Evolutionary conservation across 192 early-diverging fungal species (phyloP), one percentile per base, ranked within the genome.

Genomic region (Entomortierella beljakovae): DNA sequence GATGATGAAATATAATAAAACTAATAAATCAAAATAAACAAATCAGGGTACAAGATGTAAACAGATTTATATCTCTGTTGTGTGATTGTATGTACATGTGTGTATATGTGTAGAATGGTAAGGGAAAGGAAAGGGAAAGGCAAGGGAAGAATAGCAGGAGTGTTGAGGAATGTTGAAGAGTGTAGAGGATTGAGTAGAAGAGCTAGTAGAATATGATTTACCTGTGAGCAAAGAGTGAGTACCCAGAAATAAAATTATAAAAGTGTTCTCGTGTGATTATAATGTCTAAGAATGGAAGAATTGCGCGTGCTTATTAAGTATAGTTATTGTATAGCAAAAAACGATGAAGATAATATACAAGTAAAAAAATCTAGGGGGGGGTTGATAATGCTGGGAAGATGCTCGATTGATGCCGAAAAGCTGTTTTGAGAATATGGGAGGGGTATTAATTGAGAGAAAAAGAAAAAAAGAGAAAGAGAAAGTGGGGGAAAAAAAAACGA

Each of bases 401-500:
- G 57, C 32, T 23, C 15, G 53, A 55, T 15, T 6, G 25, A 55
- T 15, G 1, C 5, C 5, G 20, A 11, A 55, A 59, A n/a, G 29
- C 28, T 18, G 57, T 23, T n/a, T n/a, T n/a, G n/a, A n/a, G n/a
- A n/a, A n/a, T n/a, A n/a, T n/a, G n/a, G n/a, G n/a, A 25, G 43
- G 28, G 42, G 61, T 46, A 61, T 20, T 29, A 42, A 42, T 46
- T 33, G 42, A 50, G 50, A n/a, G 18, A 62, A 49, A 62, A 53
- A 33, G 29, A 62, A 50, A 34, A 32, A 49, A 4, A 33, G 22
- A 23, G 29, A 11, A 46, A 20, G 15, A 46, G 15, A 29, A 16
- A 33, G 31, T 10, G 4, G 11, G 3, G 48, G 0, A 31, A 20
- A 46, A 61, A 28, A 1, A 40, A 22, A 48, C 7, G 43, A 38